Evolutionary conservation across 2,329 filamentous ascomycete species (phyloP), one percentile per base, ranked within the genome.

Genomic region (Fusarium kyushuense): DNA sequence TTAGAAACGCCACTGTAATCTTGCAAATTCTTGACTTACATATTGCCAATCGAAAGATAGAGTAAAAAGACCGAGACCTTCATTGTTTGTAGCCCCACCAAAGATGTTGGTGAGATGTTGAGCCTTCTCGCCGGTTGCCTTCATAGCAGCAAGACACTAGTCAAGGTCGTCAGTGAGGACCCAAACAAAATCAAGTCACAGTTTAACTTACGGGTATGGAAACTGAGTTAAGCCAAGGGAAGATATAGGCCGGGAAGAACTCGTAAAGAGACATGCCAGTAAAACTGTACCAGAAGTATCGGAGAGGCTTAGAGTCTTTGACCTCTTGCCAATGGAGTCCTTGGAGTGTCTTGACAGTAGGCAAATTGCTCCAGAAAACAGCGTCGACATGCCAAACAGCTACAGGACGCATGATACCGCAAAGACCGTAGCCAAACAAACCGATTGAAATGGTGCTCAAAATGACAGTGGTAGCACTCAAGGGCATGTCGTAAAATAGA

Each of bases 21-120:
- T 1, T 0, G 3, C 2, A 0, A 5, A 14, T 1, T 16, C 3
- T 5, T 1, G 4, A 75, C 84, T 81, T 79, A 83, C 81, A 46
- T 84, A 84, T 80, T 83, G 84, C 84, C 84, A 87, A 63, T 87
- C 85, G n/a, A 87, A 80, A 0, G 82, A 84, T 0, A 87, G 36
- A 23, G 58, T 80, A 27, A 87, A 83, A 0, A 86, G 72, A 0
- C 84, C 84, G 3, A 87, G 67, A 2, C 84, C 84, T 64, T 87
- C 83, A 46, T 87, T 87, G 59, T 83, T 84, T 8, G 79, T 74
- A 4, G 84, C 77, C 0, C 85, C 85, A 10, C 85, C 85, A 54
- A 87, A 87, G 0, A 86, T 46, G 23, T 79, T 83, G 0, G 82
- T 85, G 12, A 87, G 76, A 0, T 79, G 64, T 0, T 72, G 71